Base-by-base conservation (phyloP, 257 asterid genomes). In the Gentiana macrophylla region DNA sequence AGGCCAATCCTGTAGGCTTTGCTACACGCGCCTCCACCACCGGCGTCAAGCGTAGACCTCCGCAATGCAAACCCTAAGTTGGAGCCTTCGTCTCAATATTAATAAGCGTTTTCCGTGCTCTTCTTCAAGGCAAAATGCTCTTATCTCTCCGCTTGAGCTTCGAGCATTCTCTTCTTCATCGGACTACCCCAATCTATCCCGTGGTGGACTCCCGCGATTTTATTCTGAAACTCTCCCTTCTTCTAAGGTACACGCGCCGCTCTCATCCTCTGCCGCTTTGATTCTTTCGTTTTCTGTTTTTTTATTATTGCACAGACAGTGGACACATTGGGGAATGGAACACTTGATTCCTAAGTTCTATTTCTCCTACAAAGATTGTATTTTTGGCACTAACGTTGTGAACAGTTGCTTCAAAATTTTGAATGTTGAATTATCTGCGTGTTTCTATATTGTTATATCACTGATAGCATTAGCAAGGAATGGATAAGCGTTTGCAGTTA, bases 121-220 rank as follows among this genome's bases (percentile, higher is more conserved):
- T 34, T 48, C 50, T 46, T 44, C 59, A 12, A 7, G 33, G 38
- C 63, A 24, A 38, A 49, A 49, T 32, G 52, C 57, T 9, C 0
- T 35, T 8, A 12, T 49, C 50, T 44, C 38, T 4, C 9, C 63
- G 47, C 44, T 44, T 48, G 63, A 15, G 37, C 38, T 65, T 35
- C 89, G 84, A 24, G 52, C 84, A 36, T 80, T 77, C 65, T 83
- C 95, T 12, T 75, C 86, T 13, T 77, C 86, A 1, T 62, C 88
- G 1, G 74, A 71, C 46, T 62, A 73, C 60, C 72, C 90, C 70
- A 82, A 68, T 77, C 98, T 83, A 69, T 84, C 98, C 48, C 95
- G 97, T 45, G 97, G 97, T 12, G 85, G 97, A 57, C 88, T 85
- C 59, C 95, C 97, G 56, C 97, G 98, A 43, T 87, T 92, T 90